Evolutionary conservation across 1,139 yeast species (phyloP).

Genomic region (Candida tropicalis): DNA sequence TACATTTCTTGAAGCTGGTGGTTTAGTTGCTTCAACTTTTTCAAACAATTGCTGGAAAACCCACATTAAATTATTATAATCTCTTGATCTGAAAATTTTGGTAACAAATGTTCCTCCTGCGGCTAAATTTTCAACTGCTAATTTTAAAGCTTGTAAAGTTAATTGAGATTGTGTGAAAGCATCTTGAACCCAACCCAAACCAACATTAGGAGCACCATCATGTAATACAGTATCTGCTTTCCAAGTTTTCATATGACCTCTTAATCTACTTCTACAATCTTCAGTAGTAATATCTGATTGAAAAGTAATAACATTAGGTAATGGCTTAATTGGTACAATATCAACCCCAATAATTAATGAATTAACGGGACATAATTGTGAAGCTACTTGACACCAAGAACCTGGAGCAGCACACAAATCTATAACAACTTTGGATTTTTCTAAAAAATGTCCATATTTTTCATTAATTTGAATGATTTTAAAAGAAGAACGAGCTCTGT

Average conservation of each 20-base stretch:
- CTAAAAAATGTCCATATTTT: conserved; percentile 92
- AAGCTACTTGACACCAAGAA: conserved; percentile 99
- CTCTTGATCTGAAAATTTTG: conserved; percentile 95
- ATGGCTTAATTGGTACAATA: conserved; percentile 92
- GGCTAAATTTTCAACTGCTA: conserved; percentile 91
- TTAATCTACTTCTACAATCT: conserved; percentile 89
- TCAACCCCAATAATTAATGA: conserved; percentile 96
- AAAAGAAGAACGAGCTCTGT: conserved; percentile 98
- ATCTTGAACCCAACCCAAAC: conserved; percentile 99
- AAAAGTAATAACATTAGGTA: conserved; percentile 91
- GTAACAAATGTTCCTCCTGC: conserved; percentile 98
- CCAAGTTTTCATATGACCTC: conserved; percentile 98
- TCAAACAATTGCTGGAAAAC: conserved; percentile 94
- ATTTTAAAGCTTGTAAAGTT: conserved; percentile 86
- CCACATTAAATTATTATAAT: conserved; percentile 96
- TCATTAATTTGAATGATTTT: conserved; percentile 94
- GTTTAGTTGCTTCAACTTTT: conserved; percentile 97
- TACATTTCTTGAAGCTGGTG: conserved; percentile 98
- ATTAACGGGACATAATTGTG: conserved; percentile 87
- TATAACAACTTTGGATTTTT: conserved; percentile 94
- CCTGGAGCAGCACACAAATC: conserved; percentile 99
- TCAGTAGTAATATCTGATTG: conserved; percentile 98
- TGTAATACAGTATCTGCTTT: conserved; percentile 97
- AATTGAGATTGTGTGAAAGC: conserved; percentile 97
- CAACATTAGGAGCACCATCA: conserved; percentile 99